Percentiles rank a stretch among this genome's conserved stretches.
phyloP scores from a whole-genome alignment of 805 yeast species.

The Suhomyces xylopsoci region DNA sequence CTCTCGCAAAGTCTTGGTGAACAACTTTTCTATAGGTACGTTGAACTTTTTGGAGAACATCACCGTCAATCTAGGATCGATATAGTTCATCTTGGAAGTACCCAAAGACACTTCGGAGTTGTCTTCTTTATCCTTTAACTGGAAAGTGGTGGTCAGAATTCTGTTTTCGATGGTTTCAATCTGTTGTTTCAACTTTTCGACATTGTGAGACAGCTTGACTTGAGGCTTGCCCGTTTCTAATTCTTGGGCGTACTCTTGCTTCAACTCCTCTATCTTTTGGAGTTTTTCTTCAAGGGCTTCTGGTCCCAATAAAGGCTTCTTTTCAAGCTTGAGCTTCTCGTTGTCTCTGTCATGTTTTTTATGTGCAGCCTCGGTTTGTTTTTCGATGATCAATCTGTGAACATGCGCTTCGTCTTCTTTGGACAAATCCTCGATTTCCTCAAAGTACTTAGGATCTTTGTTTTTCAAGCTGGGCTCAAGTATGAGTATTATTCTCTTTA shows the following conservation, averaged over 20 bases:
- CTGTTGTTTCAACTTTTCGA: constrained; percentile 71
- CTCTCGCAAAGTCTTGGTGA: constrained; percentile 86
- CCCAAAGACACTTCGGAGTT: constrained; percentile 91
- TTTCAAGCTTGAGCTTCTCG: constrained; percentile 63
- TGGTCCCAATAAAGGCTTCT: constrained; percentile 50
- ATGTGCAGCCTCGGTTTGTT: constrained; percentile 60
- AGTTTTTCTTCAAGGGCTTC: constrained; percentile 59
- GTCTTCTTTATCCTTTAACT: constrained; percentile 88
- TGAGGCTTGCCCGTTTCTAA: constrained; percentile 56
- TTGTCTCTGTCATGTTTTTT: constrained; percentile 74
- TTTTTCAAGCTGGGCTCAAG: constrained; percentile 54
- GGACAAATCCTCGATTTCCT: constrained; percentile 62
- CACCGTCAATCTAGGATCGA: constrained; percentile 89
- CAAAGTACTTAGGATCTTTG: constrained; percentile 58
- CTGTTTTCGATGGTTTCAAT: constrained; percentile 70
- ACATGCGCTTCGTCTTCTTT: constrained; percentile 62
- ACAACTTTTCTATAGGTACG: constrained; percentile 90
- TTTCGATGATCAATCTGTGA: constrained; percentile 56
- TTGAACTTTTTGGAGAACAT: constrained; percentile 80
- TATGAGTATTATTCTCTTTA: constrained; percentile 65
- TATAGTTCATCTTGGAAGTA: constrained; percentile 91
- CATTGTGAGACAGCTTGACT: constrained; percentile 47
- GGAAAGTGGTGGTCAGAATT: constrained; percentile 64
- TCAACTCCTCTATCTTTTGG: constrained; percentile 50
- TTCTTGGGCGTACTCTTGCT: constrained; percentile 54